Evolutionary conservation across 495 filamentous ascomycete species (phyloP).

Genomic region (Bathelium albidoporum): DNA sequence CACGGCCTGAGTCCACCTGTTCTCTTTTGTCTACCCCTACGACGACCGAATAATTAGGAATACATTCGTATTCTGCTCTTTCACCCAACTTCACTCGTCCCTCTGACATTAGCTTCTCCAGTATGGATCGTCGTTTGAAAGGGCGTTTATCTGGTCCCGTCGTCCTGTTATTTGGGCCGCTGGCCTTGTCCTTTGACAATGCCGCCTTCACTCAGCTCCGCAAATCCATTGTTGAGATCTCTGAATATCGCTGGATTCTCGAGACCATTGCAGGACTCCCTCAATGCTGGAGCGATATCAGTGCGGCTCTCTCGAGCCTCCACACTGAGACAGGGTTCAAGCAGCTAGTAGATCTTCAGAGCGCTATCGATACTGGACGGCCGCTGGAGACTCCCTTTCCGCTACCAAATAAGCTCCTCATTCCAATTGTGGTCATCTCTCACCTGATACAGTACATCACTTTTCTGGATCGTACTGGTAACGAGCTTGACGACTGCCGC

Average conservation of each 20-base stretch:
- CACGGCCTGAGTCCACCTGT: no score
- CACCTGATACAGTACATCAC: not conserved
- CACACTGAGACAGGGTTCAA: not conserved
- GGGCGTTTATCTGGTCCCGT: no score
- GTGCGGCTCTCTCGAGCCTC: not conserved
- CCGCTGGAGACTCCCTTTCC: not conserved
- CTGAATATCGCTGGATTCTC: not conserved
- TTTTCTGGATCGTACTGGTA: no score
- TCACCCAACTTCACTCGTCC: no score
- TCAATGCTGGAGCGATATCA: not conserved
- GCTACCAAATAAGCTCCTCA: not conserved
- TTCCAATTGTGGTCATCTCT: not conserved
- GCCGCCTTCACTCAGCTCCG: not conserved
- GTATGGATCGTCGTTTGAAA: no score
- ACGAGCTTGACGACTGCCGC: no score
- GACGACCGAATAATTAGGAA: no score
- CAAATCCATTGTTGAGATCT: not conserved
- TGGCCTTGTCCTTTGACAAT: not conserved
- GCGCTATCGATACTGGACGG: not conserved
- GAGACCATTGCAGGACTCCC: not conserved
- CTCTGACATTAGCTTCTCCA: no score
- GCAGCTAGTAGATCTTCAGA: not conserved
- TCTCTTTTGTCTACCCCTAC: no score
- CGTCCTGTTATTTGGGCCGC: not conserved
- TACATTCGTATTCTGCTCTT: no score